phyloP scores from a whole-genome alignment of 2,329 filamentous ascomycete genomes.

The Zymoseptoria ardabiliae region DNA sequence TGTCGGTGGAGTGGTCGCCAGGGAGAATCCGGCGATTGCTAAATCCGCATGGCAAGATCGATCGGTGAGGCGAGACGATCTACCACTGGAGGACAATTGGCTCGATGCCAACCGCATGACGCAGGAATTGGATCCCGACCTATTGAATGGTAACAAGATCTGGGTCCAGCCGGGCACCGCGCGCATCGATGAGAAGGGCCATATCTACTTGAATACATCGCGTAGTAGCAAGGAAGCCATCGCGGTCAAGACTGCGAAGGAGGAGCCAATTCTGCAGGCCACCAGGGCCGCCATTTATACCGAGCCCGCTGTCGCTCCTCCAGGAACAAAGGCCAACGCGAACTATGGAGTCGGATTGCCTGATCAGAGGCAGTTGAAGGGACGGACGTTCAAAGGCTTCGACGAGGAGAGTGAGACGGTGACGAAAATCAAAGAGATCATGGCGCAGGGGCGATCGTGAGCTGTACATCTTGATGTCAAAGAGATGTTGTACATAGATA shows the following conservation, averaged over 20 bases:
- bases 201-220: conserved; percentile 32
- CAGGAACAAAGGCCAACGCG: conserved; percentile 11
- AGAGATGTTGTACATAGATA: conserved; percentile 1
- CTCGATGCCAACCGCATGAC: conserved; percentile 36
- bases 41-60: neutral
- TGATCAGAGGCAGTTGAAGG: conserved; percentile 15
- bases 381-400: conserved; percentile 2
- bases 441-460: too few species aligned
- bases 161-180: conserved; percentile 44
- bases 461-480: too few species aligned
- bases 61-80: neutral
- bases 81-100: conserved; percentile 29
- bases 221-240: conserved; percentile 28
- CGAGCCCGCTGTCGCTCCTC: conserved; percentile 2
- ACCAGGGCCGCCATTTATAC: conserved; percentile 6
- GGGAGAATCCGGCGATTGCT: conserved; percentile 23
- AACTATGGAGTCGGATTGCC: conserved; percentile 24
- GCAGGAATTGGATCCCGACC: conserved; percentile 35
- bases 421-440: conserved; percentile 10
- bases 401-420: conserved; percentile 1
- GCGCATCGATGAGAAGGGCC: conserved; percentile 38
- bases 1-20: conserved; percentile 39
- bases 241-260: conserved; percentile 25
- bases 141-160: conserved; percentile 46
- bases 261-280: conserved; percentile 20